Conservation (phyloP, 257 asterid species). For the Solanum gracilifrons region DNA sequence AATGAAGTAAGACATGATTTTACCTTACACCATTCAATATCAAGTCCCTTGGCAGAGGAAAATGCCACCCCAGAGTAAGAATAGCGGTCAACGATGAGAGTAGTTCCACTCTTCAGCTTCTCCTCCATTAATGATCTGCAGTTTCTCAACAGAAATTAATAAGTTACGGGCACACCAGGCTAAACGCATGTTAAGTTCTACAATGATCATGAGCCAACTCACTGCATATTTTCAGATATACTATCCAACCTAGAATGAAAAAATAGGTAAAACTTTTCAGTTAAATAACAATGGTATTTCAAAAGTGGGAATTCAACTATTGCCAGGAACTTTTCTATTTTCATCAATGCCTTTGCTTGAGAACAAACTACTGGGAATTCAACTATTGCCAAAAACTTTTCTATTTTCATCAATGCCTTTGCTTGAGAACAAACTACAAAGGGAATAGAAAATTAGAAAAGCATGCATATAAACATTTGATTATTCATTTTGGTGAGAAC, state of each 20-base stretch:
- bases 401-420: not conserved
- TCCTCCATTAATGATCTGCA: constrained; percentile 73
- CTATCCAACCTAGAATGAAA: not conserved
- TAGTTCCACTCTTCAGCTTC: constrained; percentile 67
- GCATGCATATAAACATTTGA: not conserved
- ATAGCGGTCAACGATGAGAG: constrained; percentile 77
- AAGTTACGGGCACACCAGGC: not conserved
- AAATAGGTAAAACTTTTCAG: not conserved
- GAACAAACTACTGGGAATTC: not conserved
- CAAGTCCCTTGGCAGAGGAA: constrained; percentile 88
- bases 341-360: not conserved
- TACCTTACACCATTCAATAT: constrained; percentile 86
- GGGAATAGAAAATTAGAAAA: not conserved
- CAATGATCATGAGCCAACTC: not conserved
- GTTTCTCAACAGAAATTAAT: not conserved
- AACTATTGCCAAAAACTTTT: not conserved
- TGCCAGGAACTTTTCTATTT: not conserved
- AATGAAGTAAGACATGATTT: not conserved
- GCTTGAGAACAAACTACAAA: not conserved
- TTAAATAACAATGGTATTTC: not conserved
- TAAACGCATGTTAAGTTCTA: not conserved
- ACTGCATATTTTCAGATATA: not conserved
- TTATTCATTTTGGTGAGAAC: not conserved
- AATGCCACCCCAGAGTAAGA: constrained; percentile 92
- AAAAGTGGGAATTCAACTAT: not conserved